Evolutionary conservation across 768 basidiomycete genomes (phyloP).

Genomic region (Artomyces pyxidatus): DNA sequence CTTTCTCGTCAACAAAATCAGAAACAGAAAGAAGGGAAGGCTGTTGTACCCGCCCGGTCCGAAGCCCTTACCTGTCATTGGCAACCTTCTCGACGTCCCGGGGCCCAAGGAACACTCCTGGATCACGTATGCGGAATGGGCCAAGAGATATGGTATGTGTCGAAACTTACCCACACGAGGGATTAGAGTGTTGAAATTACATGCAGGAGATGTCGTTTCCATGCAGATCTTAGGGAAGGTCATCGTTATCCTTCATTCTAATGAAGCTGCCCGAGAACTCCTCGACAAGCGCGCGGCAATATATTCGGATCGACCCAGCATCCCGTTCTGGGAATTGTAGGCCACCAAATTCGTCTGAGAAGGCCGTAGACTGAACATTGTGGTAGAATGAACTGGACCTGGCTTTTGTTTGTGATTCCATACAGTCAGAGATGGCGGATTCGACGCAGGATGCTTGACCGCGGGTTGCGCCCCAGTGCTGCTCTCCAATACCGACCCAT

Average conservation of each 20-base stretch:
- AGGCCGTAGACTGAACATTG: neutral
- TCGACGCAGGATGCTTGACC: neutral
- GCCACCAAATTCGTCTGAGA: neutral
- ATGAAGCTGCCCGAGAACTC: conserved; percentile 32
- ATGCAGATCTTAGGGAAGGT: conserved; percentile 35
- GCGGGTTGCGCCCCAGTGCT: neutral
- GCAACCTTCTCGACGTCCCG: neutral
- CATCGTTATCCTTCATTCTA: conserved; percentile 40
- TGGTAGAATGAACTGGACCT: neutral
- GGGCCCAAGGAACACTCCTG: neutral
- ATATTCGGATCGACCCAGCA: neutral
- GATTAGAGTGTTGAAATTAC: neutral
- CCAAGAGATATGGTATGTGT: neutral
- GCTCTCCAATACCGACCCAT: neutral
- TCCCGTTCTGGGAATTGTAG: neutral
- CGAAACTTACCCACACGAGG: neutral
- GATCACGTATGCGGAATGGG: neutral
- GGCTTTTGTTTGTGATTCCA: neutral
- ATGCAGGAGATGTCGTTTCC: neutral
- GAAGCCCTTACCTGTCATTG: neutral
- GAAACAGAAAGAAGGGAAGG: no score
- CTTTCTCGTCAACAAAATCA: no score
- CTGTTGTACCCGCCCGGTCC: neutral
- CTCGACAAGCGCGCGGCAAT: neutral
- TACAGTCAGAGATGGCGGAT: neutral